phyloP scores from a whole-genome alignment of 345 rosid species.

The Ricinus communis region DNA sequence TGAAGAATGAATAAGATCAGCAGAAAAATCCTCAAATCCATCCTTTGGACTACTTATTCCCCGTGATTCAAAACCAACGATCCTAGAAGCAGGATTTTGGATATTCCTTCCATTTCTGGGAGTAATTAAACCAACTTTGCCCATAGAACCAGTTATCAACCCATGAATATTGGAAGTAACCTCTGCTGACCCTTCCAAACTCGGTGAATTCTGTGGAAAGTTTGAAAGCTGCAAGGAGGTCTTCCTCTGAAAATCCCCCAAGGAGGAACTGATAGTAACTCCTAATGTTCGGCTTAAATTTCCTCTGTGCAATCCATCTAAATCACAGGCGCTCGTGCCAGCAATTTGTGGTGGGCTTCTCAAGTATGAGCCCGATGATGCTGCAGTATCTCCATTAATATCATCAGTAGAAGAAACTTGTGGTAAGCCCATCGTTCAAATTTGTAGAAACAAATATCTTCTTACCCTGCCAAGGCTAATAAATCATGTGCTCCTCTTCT shows the following conservation, averaged over 20 bases:
- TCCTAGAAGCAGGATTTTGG: conserved; percentile 61
- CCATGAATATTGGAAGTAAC: conserved; percentile 48
- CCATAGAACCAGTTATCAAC: conserved; percentile 36
- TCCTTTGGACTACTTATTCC: conserved; percentile 33
- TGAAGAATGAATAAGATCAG: conserved; percentile 29
- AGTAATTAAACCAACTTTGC: conserved; percentile 37
- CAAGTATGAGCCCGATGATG: conserved; percentile 40
- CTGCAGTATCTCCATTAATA: conserved; percentile 44
- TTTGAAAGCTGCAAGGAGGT: conserved; percentile 48
- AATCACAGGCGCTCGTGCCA: conserved; percentile 47
- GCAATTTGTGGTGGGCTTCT: conserved; percentile 50
- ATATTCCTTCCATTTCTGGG: conserved; percentile 33
- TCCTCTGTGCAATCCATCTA: conserved; percentile 51
- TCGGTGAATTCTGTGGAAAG: conserved; percentile 41
- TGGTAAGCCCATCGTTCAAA: conserved; percentile 71
- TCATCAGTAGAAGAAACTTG: conserved; percentile 57
- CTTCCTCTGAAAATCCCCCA: conserved; percentile 54
- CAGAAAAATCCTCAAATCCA: conserved; percentile 36
- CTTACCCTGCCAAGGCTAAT: conserved; percentile 16
- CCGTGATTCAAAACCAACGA: conserved; percentile 70
- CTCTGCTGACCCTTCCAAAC: conserved; percentile 32
- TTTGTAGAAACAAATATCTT: conserved; percentile 1
- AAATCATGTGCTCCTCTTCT: conserved; percentile 19
- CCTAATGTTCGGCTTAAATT: conserved; percentile 26
- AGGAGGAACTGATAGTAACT: conserved; percentile 42